These are phyloP conservation scores for Auriscalpium microsporum DNA, from an alignment of 768 basidiomycete species.

Conservation along the genomic window DNA sequence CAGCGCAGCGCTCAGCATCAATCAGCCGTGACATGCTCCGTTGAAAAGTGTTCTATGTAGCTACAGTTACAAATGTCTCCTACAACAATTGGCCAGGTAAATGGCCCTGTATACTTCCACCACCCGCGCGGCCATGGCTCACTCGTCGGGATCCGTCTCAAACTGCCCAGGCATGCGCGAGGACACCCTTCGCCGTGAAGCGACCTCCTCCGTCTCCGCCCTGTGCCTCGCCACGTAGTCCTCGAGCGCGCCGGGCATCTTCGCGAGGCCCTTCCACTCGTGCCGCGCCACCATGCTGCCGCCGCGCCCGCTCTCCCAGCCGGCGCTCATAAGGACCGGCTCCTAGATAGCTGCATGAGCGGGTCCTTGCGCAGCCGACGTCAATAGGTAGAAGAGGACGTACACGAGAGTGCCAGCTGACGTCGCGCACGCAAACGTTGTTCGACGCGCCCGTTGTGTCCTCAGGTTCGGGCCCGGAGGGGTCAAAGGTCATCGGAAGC, in stretches of 20 bases:
- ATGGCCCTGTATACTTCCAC: too few relatives aligned
- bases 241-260: conserved; percentile 56
- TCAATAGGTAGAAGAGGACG: not conserved
- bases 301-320: conserved; percentile 62
- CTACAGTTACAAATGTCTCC: too few relatives aligned
- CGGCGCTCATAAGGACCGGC: conserved; percentile 87
- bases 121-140: too few relatives aligned
- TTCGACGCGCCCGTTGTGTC: conserved; percentile 22
- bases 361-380: not conserved
- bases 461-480: conserved; percentile 52
- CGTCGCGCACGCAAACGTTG: conserved; percentile 74
- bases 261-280: conserved; percentile 90
- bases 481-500: conserved; percentile 61
- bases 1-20: too few relatives aligned
- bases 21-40: too few relatives aligned
- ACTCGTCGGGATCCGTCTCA: conserved; percentile 8
- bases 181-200: not conserved
- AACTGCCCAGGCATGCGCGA: conserved; percentile 9
- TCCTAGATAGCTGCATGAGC: conserved; percentile 36
- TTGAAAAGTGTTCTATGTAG: too few relatives aligned
- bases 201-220: conserved; percentile 24
- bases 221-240: conserved; percentile 61
- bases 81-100: too few relatives aligned
- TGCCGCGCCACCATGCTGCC: conserved; percentile 84
- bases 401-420: conserved; percentile 89